These are phyloP conservation scores for Acarospora socialis DNA, from an alignment of 2,329 filamentous ascomycete genomes.

Conservation along the genomic window DNA sequence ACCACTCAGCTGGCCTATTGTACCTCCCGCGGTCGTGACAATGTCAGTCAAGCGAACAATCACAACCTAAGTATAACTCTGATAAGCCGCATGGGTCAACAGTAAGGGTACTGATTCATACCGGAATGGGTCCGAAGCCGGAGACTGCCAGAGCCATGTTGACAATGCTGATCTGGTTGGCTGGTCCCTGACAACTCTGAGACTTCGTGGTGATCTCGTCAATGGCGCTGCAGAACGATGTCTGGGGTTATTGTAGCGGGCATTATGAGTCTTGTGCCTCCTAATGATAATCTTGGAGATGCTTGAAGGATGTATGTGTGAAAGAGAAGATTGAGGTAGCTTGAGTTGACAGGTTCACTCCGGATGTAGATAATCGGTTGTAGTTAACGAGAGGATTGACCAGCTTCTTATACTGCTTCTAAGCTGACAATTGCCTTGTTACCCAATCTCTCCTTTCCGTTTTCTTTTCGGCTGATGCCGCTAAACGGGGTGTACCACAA, in stretches of 20 bases:
- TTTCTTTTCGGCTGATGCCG: too few species aligned
- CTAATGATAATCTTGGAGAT: background rate
- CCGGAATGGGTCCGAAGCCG: conserved; percentile 21
- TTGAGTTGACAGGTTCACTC: background rate
- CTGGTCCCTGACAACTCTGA: conserved; percentile 16
- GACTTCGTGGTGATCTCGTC: conserved; percentile 16
- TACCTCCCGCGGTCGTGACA: conserved; percentile 13
- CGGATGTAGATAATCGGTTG: background rate
- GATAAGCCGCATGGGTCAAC: conserved; percentile 8
- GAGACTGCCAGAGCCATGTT: conserved; percentile 17
- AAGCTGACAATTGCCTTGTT: background rate
- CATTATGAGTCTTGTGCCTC: background rate
- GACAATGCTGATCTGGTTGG: conserved; percentile 17
- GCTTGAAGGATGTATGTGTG: background rate
- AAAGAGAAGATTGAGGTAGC: background rate
- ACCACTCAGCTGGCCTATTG: conserved; percentile 13
- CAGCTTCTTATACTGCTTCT: background rate
- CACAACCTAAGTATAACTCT: conserved; percentile 10
- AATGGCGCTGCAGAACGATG: conserved; percentile 17
- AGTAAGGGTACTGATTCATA: conserved; percentile 10
- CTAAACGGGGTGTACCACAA: too few species aligned
- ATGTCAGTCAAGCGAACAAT: conserved; percentile 22
- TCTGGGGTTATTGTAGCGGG: conserved; percentile 6
- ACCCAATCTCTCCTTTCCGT: background rate
- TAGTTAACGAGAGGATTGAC: background rate